Percentiles rank a stretch among this genome's conserved stretches.
These are phyloP conservation scores for Poa annua DNA, from an alignment of 176 grass and related monocot species.

Conservation along the genomic window DNA sequence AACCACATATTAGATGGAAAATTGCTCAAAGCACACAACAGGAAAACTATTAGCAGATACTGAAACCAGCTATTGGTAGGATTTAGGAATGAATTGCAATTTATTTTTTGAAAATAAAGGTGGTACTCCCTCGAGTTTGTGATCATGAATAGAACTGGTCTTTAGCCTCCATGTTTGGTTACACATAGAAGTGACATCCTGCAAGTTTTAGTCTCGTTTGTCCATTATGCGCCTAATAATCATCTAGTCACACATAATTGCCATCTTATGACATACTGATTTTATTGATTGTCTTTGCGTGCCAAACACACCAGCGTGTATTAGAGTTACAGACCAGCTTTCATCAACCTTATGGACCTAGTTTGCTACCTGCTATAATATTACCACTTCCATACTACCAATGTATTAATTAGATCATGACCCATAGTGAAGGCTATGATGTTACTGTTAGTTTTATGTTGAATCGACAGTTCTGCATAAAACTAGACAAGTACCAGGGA, in stretches of 20 bases:
- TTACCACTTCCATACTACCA: not conserved
- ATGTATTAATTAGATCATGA: not conserved
- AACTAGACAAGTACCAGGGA: not conserved
- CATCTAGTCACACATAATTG: not conserved
- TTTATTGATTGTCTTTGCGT: not conserved
- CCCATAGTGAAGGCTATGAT: slow-evolving; percentile 12
- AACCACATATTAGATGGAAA: not conserved
- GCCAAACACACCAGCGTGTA: not conserved
- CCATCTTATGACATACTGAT: not conserved
- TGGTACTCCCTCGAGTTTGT: not conserved
- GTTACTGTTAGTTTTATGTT: slow-evolving; percentile 7
- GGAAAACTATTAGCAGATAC: not conserved
- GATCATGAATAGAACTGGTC: not conserved
- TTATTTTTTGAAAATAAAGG: not conserved
- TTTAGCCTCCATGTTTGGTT: not conserved
- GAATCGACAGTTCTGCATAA: not conserved
- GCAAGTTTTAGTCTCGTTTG: not conserved
- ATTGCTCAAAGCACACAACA: not conserved
- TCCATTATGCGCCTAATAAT: not conserved
- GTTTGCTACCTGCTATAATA: not conserved
- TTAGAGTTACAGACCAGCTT: not conserved
- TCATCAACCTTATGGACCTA: slow-evolving; percentile 8
- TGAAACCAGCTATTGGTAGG: not conserved
- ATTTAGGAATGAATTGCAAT: not conserved
- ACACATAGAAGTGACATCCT: not conserved